phyloP scores from a whole-genome alignment of 345 rosid species.

The Eucalyptus albens region DNA sequence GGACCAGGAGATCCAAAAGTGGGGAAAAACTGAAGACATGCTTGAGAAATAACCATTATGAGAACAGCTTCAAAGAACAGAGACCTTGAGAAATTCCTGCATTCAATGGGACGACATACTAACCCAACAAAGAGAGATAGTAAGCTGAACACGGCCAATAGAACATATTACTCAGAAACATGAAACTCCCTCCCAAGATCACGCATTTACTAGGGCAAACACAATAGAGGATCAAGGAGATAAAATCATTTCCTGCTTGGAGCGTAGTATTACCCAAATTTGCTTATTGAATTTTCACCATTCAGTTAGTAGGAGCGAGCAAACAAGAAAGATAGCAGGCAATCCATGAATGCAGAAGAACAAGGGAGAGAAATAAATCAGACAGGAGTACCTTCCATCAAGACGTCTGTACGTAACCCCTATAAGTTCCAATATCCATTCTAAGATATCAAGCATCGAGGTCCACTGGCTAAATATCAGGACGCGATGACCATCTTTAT shows the following conservation, averaged over 20 bases:
- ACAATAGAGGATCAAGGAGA: neutral
- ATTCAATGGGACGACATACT: neutral
- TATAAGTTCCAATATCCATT: slow-evolving; percentile 85
- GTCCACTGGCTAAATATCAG: slow-evolving; percentile 98
- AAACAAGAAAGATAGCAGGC: neutral
- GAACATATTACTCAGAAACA: neutral
- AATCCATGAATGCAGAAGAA: neutral
- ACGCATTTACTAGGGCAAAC: neutral
- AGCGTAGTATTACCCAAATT: neutral
- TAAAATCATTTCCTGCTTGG: neutral
- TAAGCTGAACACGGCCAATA: neutral
- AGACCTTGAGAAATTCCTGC: neutral
- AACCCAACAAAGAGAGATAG: neutral
- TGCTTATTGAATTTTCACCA: neutral
- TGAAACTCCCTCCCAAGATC: neutral
- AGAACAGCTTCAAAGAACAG: neutral
- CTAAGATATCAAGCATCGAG: slow-evolving; percentile 95
- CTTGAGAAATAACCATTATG: neutral
- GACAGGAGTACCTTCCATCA: slow-evolving; percentile 65
- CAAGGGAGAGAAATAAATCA: neutral
- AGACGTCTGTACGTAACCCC: slow-evolving; percentile 86
- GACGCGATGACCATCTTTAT: slow-evolving; percentile 65
- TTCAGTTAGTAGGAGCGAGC: neutral
- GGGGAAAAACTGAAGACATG: neutral
- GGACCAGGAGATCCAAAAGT: neutral